Base-by-base conservation (phyloP, 2,329 filamentous ascomycete genomes). In the Myotisia sp. region DNA sequence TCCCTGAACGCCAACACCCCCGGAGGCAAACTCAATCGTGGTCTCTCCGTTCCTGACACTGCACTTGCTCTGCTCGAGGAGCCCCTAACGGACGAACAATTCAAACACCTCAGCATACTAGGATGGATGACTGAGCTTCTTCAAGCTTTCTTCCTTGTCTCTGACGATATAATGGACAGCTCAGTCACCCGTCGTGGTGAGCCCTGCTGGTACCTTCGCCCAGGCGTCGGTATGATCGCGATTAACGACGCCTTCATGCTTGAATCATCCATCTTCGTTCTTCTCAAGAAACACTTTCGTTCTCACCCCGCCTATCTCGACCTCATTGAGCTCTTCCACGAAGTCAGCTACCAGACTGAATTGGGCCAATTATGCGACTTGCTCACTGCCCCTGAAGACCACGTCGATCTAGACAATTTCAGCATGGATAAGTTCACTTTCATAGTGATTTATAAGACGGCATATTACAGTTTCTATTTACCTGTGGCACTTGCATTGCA, bases 371-470 rank as follows among this genome's bases (percentile, higher is more conserved):
- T 85, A 37, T 92, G 85, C 59, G 90, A 98, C 59, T 69, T 98
- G 44, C 74, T 95, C 56, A 98, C 90, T 29, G 90, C 90, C 23
- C 90, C 90, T 26, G 90, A 98, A 64, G 86, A 94, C 58, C 68
- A 77, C 42, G 81, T 95, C 52, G 76, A 95, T 63, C 76, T 98
- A 44, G 69, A 82, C 70, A 93, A 93, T 68, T 98, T 98, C 70
- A 85, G 76, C 59, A 70, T 94, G 60, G 72, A 86, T 42, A 98
- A 93, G 70, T 93, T 93, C 69, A 76, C 70, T 50, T 98, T 95
- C 70, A 98, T 98, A 53, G 90, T 98, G 64, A 82, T 92, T 63
- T 95, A 92, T 76, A 98, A 98, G 76, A 98, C 90, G 16, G 86
- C 90, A 33, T 98, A 92, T 69, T 98, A 98, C 70, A 92, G 81